These are phyloP conservation scores for Reutealis trisperma DNA, from an alignment of 345 rosid species.

Conservation along the genomic window DNA sequence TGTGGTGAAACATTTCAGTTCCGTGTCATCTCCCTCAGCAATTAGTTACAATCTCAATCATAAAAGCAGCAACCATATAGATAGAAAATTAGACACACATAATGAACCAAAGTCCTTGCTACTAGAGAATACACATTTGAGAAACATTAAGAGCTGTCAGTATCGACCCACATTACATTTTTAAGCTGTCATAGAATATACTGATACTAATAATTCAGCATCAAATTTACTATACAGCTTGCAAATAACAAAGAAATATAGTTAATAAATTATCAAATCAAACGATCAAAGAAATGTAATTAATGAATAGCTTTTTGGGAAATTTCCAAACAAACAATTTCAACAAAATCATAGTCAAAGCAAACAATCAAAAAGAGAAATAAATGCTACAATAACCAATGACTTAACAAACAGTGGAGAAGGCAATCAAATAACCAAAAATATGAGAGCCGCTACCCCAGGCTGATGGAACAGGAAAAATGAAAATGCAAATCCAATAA, in stretches of 20 bases:
- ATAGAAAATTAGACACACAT: not conserved
- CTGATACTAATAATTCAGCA: no score
- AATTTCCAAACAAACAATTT: no score
- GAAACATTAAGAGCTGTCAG: not conserved
- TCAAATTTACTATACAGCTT: no score
- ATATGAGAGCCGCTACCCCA: not conserved
- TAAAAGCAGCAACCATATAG: not conserved
- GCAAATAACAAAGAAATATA: not conserved
- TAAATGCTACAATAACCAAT: not conserved
- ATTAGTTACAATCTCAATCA: not conserved
- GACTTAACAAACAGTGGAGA: not conserved
- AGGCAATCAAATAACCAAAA: not conserved
- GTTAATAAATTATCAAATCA: no score
- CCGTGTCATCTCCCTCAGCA: not conserved
- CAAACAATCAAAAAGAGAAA: not conserved
- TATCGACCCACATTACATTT: not conserved
- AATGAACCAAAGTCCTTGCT: not conserved
- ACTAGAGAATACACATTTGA: not conserved
- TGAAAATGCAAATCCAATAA: no score
- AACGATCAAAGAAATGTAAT: not conserved
- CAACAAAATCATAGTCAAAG: no score
- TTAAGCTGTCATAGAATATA: no score
- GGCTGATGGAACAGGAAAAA: no score
- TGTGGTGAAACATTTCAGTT: not conserved
- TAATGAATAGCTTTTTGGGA: not conserved